Conservation (phyloP, 306 rosid species). For the Quillaja saponaria region DNA sequence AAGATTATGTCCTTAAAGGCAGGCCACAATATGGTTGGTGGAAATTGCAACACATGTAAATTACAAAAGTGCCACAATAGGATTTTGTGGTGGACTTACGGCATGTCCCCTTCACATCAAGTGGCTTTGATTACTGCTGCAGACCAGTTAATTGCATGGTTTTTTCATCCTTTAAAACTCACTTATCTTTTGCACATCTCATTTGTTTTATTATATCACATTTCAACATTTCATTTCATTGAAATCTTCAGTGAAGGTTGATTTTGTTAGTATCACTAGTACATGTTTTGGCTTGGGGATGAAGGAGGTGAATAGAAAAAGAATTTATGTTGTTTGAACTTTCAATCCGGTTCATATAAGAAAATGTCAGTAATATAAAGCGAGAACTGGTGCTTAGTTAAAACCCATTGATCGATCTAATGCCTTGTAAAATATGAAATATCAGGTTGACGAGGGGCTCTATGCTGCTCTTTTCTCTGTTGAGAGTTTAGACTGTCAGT, state of each 20-base stretch:
- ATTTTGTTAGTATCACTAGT: no score
- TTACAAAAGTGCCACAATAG: not conserved
- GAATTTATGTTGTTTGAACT: no score
- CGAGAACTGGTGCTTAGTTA: no score
- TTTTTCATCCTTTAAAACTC: not conserved
- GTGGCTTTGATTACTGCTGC: not conserved
- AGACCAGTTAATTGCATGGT: constrained; percentile 4
- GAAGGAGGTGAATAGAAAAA: no score
- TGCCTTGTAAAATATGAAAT: no score
- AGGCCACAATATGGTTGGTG: not conserved
- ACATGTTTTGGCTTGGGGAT: no score
- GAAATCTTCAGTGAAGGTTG: not conserved
- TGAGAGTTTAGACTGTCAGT: no score
- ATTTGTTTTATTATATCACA: not conserved
- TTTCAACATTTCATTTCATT: not conserved
- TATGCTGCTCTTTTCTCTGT: no score
- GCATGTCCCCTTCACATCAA: not conserved
- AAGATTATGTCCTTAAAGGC: not conserved
- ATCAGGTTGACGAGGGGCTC: no score
- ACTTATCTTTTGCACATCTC: not conserved
- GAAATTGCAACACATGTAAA: not conserved
- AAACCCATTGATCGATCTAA: no score
- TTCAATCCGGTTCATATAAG: no score
- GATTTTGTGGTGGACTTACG: not conserved
- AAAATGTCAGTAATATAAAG: no score